These are phyloP conservation scores for Plantago ovata DNA, from an alignment of 257 asterid species.

Conservation along the genomic window DNA sequence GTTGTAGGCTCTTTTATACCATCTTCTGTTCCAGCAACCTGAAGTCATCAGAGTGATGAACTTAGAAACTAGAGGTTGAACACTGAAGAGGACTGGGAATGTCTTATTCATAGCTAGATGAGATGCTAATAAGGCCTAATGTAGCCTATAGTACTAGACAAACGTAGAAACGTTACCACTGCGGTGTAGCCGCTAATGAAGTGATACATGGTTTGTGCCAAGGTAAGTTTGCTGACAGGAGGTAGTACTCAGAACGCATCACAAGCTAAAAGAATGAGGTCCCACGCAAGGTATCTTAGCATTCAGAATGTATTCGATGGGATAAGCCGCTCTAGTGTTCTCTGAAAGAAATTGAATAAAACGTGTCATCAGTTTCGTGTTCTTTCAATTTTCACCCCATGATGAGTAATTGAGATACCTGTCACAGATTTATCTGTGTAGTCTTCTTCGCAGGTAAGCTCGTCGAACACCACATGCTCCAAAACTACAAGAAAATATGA, in stretches of 20 bases:
- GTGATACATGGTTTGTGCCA: conserved; percentile 93
- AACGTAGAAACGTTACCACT: conserved; percentile 37
- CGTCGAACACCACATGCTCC: conserved; percentile 91
- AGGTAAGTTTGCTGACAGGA: conserved; percentile 82
- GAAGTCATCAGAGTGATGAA: conserved; percentile 7
- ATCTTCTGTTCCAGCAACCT: conserved; percentile 99
- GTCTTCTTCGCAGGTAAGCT: conserved; percentile 85
- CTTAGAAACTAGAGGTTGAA: no score
- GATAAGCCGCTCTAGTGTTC: conserved; percentile 92
- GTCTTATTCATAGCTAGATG: no score
- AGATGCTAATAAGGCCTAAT: background rate
- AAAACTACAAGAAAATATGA: conserved; percentile 41
- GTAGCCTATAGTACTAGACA: background rate
- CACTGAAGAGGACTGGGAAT: background rate
- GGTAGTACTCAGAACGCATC: conserved; percentile 98
- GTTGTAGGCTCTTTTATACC: conserved; percentile 95
- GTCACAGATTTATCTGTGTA: conserved; percentile 85
- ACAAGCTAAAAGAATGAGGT: conserved; percentile 89
- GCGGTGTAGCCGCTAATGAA: conserved; percentile 97
- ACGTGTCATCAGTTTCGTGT: background rate
- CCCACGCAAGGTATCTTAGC: conserved; percentile 93
- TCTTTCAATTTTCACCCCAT: background rate
- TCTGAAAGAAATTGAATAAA: conserved; percentile 34
- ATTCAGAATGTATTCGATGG: conserved; percentile 85
- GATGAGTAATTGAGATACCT: conserved; percentile 33